Evolutionary conservation across 2,329 filamentous ascomycete genomes (phyloP), one percentile per base, ranked within the genome.

Genomic region (Apiospora malaysiana): DNA sequence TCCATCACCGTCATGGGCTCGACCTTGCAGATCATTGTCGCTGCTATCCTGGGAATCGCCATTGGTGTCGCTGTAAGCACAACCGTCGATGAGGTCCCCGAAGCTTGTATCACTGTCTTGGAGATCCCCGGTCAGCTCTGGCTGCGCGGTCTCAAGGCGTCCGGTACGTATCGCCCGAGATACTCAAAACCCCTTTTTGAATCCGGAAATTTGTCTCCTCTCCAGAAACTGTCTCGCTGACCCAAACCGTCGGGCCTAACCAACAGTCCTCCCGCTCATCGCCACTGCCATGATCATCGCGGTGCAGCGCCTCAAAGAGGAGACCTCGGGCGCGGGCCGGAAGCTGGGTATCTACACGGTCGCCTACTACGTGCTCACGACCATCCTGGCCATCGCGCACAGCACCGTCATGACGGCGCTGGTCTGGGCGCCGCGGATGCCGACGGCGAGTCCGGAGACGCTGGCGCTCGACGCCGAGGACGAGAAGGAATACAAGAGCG

Each of bases 271-370:
- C 1, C 86, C 86, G 1, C 77, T 88, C 69, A 88, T 88, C 56
- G 79, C 87, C 37, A 83, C 81, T 9, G 85, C 86, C 32, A 87
- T 88, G 81, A 83, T 88, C 66, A 79, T 87, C 23, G 84, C 86
- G 6, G 79, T 88, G 7, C 84, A 85, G 66, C 81, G 82, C n/a
- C 80, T 88, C 9, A 81, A 83, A 23, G 81, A 79, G 8, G 85
- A 88, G 82, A 78, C 83, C 14, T 75, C 81, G 12, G 81, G 83
- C 16, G 42, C 37, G 37, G 85, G 82, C 8, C 81, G 79, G 14
- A 77, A 78, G 68, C 81, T 88, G 0, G 86, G 85, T n/a, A 77
- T 76, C 37, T 87, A 82, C 83, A 86, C 85, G 0, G 80, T 88
- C 25, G 80, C 81, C 21, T 87, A 85, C 78, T 88, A 88, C 66